phyloP scores from a whole-genome alignment of 495 filamentous ascomycete species.

The Penicillium steckii region DNA sequence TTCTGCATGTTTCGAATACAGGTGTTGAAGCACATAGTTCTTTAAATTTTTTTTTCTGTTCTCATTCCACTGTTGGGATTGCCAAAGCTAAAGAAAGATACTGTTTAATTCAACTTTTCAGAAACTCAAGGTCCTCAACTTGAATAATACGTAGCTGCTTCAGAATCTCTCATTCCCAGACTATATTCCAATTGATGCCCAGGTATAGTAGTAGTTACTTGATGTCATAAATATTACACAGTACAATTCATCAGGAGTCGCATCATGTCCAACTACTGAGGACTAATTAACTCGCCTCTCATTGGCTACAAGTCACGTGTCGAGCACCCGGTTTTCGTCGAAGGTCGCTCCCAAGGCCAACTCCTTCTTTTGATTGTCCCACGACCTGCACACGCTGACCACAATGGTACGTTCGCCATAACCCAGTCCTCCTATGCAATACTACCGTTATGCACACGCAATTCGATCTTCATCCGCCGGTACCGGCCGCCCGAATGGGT shows the following conservation, averaged over 20 bases:
- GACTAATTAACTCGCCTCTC: conserved; percentile 16
- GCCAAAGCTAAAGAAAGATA: not conserved
- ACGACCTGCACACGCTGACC: conserved; percentile 22
- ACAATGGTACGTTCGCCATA: conserved; percentile 30
- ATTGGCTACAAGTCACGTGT: conserved; percentile 31
- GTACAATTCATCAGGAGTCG: not conserved
- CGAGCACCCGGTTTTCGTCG: conserved; percentile 44
- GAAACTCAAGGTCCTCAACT: not conserved
- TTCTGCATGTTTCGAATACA: conserved; percentile 20
- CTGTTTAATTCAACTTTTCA: not conserved
- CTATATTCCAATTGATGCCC: too few relatives aligned
- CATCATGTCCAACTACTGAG: too few relatives aligned
- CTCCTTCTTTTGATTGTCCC: conserved; percentile 32
- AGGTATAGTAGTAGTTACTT: too few relatives aligned
- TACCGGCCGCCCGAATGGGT: not conserved
- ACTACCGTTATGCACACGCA: not conserved
- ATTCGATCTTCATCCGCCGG: not conserved
- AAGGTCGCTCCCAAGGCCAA: conserved; percentile 24
- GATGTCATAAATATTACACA: too few relatives aligned
- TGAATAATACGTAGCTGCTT: too few relatives aligned
- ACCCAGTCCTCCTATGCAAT: not conserved
- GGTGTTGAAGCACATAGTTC: conserved; percentile 27
- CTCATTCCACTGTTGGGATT: not conserved
- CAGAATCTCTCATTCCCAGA: too few relatives aligned
- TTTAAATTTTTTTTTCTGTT: conserved; percentile 8